A percentile compares a stretch with the other conserved stretches of the same genome.
Evolutionary conservation across 768 basidiomycete species (phyloP).

Genomic region (Boletellus sp.): DNA sequence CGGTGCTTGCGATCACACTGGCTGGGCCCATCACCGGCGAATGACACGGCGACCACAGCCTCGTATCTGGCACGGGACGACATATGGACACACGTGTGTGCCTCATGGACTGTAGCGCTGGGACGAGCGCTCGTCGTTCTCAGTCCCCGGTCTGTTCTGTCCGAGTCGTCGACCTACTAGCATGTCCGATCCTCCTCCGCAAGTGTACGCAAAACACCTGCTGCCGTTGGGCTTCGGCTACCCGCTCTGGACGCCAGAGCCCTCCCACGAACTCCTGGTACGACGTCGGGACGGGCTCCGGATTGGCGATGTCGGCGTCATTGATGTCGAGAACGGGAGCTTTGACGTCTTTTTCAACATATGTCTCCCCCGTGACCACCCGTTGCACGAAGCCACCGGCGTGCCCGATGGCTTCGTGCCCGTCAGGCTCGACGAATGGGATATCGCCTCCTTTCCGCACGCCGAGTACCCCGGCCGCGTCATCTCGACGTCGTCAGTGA

Average conservation of each 20-base stretch:
- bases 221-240: slow-evolving; percentile 22
- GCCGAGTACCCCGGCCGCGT: slow-evolving; percentile 11
- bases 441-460: slow-evolving; percentile 1
- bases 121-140: too few relatives aligned
- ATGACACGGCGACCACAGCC: too few relatives aligned
- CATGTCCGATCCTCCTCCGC: slow-evolving; percentile 9
- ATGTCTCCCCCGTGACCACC: slow-evolving; percentile 30
- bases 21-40: too few relatives aligned
- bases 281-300: slow-evolving; percentile 20
- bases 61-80: too few relatives aligned
- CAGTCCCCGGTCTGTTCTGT: too few relatives aligned
- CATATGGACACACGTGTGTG: too few relatives aligned
- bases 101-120: too few relatives aligned
- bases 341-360: slow-evolving; percentile 39
- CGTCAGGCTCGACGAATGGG: slow-evolving; percentile 8
- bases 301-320: slow-evolving; percentile 36
- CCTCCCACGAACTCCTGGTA: neutral
- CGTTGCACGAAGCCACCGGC: slow-evolving; percentile 7
- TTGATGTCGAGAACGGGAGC: slow-evolving; percentile 26
- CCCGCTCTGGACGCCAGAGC: slow-evolving; percentile 32
- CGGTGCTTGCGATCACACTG: too few relatives aligned
- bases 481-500: slow-evolving; percentile 11
- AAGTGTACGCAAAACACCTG: slow-evolving; percentile 12
- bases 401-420: slow-evolving; percentile 28
- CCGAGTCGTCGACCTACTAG: too few relatives aligned